These are phyloP conservation scores for Heritiera littoralis DNA, from an alignment of 345 rosid species.

Conservation along the genomic window DNA sequence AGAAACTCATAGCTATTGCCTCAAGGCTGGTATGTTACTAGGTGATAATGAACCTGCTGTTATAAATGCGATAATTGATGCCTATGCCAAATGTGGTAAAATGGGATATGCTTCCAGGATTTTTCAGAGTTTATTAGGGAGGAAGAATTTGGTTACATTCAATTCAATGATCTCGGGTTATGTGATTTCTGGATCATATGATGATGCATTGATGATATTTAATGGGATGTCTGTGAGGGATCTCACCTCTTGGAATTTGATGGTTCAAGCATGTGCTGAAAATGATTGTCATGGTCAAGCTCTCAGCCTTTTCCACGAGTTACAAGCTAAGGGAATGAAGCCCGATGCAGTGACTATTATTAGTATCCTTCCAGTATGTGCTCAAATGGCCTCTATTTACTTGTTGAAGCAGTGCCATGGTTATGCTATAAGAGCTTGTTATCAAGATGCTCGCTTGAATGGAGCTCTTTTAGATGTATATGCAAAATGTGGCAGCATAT, in stretches of 20 bases:
- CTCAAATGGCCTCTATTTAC: constrained; percentile 58
- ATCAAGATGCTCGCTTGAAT: constrained; percentile 55
- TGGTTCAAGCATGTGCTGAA: constrained; percentile 67
- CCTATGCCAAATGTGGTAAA: constrained; percentile 69
- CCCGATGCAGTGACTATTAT: constrained; percentile 73
- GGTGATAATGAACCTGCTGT: constrained; percentile 43
- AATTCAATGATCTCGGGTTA: constrained; percentile 68
- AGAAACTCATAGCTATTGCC: constrained; percentile 70
- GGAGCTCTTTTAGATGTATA: constrained; percentile 73
- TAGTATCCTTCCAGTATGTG: constrained; percentile 74
- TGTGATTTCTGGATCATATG: constrained; percentile 49
- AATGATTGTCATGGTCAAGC: constrained; percentile 54
- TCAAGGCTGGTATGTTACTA: constrained; percentile 48
- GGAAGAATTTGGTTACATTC: constrained; percentile 50
- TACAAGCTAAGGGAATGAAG: constrained; percentile 62
- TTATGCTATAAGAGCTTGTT: constrained; percentile 57
- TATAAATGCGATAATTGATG: constrained; percentile 69
- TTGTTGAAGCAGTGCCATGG: constrained; percentile 76
- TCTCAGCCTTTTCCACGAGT: constrained; percentile 47
- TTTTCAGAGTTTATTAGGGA: constrained; percentile 52
- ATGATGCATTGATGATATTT: constrained; percentile 49
- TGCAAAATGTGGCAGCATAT: constrained; percentile 77
- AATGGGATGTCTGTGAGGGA: constrained; percentile 47
- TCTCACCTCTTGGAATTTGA: constrained; percentile 84
- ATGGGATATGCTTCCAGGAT: constrained; percentile 57